A percentile compares a stretch with the other conserved stretches of the same genome.
These are phyloP conservation scores for Tylopilus sp. DNA, from an alignment of 768 basidiomycete species.

Conservation along the genomic window DNA sequence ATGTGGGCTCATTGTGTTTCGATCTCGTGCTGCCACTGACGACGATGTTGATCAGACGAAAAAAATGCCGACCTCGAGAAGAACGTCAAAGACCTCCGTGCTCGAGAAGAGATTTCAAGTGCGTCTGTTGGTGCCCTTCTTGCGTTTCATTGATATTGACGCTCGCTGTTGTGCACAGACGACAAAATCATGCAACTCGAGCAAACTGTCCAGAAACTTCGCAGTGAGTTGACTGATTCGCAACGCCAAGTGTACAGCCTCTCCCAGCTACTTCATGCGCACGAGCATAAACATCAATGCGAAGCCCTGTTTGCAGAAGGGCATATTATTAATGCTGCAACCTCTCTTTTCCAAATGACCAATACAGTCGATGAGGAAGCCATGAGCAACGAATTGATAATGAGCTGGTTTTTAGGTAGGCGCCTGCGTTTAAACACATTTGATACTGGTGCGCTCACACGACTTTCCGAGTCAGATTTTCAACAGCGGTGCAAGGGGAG, in stretches of 20 bases:
- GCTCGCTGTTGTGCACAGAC: not conserved
- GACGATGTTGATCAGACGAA: too few relatives aligned
- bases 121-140: not conserved
- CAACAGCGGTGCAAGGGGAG: not conserved
- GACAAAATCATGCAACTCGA: not conserved
- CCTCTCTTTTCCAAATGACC: too few relatives aligned
- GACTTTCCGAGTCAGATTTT: not conserved
- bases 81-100: too few relatives aligned
- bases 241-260: not conserved
- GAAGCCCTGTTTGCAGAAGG: not conserved
- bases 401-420: too few relatives aligned
- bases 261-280: not conserved
- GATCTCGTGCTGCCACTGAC: too few relatives aligned
- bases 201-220: not conserved
- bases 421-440: too few relatives aligned
- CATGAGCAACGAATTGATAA: too few relatives aligned
- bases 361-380: too few relatives aligned
- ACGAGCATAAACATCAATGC: conserved; percentile 6
- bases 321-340: too few relatives aligned
- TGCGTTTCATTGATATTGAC: not conserved
- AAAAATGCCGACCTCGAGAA: too few relatives aligned
- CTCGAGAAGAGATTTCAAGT: not conserved
- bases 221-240: not conserved
- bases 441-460: too few relatives aligned
- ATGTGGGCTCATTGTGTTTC: too few relatives aligned